These are phyloP conservation scores for Tolypocladium cylindrosporum DNA, from an alignment of 2,329 filamentous ascomycete species.

Conservation along the genomic window DNA sequence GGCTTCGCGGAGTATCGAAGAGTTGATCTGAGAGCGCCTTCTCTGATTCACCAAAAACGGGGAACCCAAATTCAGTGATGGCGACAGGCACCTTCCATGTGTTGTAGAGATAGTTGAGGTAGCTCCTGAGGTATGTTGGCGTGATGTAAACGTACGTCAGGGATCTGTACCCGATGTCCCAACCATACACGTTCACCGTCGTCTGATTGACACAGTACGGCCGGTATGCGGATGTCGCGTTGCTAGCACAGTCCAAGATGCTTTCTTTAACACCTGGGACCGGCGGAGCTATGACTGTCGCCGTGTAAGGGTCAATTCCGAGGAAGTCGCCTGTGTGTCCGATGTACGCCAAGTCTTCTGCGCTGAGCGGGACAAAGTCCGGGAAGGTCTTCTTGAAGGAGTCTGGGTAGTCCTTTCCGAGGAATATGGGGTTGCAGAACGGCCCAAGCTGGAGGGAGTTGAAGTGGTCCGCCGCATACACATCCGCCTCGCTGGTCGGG, in stretches of 20 bases:
- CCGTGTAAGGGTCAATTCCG: conserved; percentile 48
- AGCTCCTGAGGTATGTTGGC: conserved; percentile 44
- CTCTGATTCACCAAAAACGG: conserved; percentile 35
- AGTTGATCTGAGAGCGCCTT: conserved; percentile 37
- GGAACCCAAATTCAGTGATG: conserved; percentile 48
- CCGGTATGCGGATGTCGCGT: conserved; percentile 31
- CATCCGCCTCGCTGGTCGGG: conserved; percentile 25
- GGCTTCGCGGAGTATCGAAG: conserved; percentile 40
- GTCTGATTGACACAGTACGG: conserved; percentile 44
- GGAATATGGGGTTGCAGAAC: conserved; percentile 42
- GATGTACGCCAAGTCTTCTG: conserved; percentile 37
- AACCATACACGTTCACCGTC: conserved; percentile 36
- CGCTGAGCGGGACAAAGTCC: conserved; percentile 34
- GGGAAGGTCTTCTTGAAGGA: conserved; percentile 32
- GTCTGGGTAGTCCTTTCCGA: conserved; percentile 39
- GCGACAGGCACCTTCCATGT: conserved; percentile 40
- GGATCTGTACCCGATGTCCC: conserved; percentile 48
- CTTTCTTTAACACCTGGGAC: conserved; percentile 21
- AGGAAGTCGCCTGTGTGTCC: conserved; percentile 44
- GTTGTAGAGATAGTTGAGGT: conserved; percentile 49
- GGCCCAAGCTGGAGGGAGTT: conserved; percentile 36
- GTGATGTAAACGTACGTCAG: conserved; percentile 48
- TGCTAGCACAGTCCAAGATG: conserved; percentile 35
- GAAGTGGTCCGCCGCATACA: conserved; percentile 35
- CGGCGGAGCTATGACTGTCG: conserved; percentile 40